Evolutionary conservation across 306 rosid species (phyloP).

Genomic region (Castanea mollissima): DNA sequence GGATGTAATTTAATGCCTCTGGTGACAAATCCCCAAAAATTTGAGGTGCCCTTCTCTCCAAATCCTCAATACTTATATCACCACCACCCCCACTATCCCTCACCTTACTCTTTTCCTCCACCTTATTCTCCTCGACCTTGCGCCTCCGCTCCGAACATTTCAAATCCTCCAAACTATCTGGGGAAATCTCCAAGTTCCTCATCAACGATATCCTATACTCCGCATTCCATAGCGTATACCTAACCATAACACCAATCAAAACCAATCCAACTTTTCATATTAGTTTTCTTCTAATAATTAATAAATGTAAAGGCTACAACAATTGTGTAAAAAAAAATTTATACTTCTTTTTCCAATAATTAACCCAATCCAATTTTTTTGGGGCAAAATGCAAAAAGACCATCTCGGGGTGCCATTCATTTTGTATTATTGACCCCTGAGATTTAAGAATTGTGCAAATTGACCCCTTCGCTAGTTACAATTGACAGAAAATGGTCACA

Average conservation of each 20-base stretch:
- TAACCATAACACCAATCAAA: constrained; percentile 17
- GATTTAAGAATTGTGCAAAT: no score
- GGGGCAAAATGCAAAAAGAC: no score
- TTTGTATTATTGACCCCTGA: no score
- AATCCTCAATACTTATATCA: constrained; percentile 31
- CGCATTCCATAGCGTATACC: constrained; percentile 96
- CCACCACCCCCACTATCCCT: constrained; percentile 27
- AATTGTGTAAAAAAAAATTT: no score
- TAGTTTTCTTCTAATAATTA: not conserved
- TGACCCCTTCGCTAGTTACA: no score
- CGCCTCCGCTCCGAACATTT: constrained; percentile 8
- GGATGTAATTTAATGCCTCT: constrained; percentile 69
- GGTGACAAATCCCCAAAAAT: constrained; percentile 66
- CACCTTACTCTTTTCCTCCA: constrained; percentile 29
- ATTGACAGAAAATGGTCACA: no score
- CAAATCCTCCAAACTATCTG: constrained; percentile 18
- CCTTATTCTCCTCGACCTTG: constrained; percentile 27
- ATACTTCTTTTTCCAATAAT: no score
- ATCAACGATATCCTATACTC: constrained; percentile 81
- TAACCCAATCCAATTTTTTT: no score
- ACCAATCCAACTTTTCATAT: not conserved
- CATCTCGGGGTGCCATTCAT: no score
- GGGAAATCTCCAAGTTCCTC: constrained; percentile 76
- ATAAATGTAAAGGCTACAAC: not conserved
- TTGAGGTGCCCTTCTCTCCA: constrained; percentile 36